Conservation (phyloP, 441 rosid species). For the Populus hybrid region DNA sequence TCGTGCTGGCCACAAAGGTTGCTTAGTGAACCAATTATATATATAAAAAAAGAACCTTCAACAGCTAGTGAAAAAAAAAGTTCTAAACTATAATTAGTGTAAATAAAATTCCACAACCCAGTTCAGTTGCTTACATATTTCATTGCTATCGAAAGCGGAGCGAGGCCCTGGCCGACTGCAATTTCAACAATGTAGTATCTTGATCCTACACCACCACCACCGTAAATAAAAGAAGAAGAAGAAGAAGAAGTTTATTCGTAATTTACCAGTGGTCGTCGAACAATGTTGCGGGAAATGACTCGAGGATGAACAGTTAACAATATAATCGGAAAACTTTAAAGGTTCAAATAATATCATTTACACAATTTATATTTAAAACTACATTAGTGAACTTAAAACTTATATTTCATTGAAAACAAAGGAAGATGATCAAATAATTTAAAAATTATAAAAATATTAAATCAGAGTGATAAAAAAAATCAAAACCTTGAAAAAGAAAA, state of each 20-base stretch:
- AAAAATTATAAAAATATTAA: no score
- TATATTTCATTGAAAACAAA: no score
- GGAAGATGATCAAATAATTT: no score
- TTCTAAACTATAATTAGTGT: background rate
- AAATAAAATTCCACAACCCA: background rate
- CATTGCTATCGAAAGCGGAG: conserved; percentile 86
- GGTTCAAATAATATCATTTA: no score
- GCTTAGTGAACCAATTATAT: background rate
- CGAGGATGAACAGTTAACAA: conserved; percentile 46
- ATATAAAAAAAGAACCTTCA: no score
- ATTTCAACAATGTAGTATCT: conserved; percentile 62
- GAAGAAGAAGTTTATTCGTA: background rate
- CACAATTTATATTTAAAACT: no score
- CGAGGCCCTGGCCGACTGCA: conserved; percentile 95
- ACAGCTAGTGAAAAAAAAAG: background rate
- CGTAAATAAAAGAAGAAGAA: background rate
- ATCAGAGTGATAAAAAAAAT: no score
- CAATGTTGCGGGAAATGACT: conserved; percentile 83
- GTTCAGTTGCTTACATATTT: conserved; percentile 61
- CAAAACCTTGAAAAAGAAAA: no score
- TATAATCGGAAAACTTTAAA: no score
- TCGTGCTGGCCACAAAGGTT: background rate
- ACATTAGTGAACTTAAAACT: no score
- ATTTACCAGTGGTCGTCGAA: conserved; percentile 89
- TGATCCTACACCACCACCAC: conserved; percentile 58